Evolutionary conservation across 768 basidiomycete genomes (phyloP).

Genomic region (Harrya chromipes): DNA sequence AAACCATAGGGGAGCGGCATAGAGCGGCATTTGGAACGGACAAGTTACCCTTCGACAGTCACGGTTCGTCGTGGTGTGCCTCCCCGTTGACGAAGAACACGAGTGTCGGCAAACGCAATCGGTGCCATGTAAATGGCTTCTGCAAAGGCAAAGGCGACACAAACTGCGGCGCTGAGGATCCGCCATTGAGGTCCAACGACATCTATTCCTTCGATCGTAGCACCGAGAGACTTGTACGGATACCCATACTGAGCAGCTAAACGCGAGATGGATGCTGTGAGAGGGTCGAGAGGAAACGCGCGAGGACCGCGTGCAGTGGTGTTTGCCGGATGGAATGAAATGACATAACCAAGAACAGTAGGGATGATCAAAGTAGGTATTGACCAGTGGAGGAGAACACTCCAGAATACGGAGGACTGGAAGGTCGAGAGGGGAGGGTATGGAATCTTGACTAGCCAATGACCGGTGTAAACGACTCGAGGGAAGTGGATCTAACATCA

Average conservation of each 20-base stretch:
- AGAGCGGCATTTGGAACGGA: neutral
- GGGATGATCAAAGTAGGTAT: slow-evolving; percentile 63
- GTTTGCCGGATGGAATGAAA: slow-evolving; percentile 57
- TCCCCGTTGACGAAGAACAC: slow-evolving; percentile 21
- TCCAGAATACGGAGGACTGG: slow-evolving; percentile 48
- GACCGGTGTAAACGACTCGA: slow-evolving; percentile 2
- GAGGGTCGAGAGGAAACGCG: slow-evolving; percentile 47
- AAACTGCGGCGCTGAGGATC: slow-evolving; percentile 50
- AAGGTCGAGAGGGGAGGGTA: slow-evolving; percentile 50
- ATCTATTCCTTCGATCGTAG: slow-evolving; percentile 40
- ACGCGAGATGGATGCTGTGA: slow-evolving; percentile 62
- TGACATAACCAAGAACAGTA: slow-evolving; percentile 49
- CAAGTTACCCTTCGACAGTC: slow-evolving; percentile 20
- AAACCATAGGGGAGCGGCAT: neutral
- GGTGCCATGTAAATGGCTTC: slow-evolving; percentile 58
- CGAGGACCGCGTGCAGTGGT: slow-evolving; percentile 21
- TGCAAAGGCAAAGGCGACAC: slow-evolving; percentile 64
- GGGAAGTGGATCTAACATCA: slow-evolving; percentile 16
- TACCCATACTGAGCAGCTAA: slow-evolving; percentile 61
- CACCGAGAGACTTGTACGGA: slow-evolving; percentile 37
- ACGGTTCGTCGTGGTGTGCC: slow-evolving; percentile 22
- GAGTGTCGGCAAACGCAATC: slow-evolving; percentile 32
- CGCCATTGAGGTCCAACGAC: slow-evolving; percentile 56
- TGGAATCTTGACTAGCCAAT: slow-evolving; percentile 30
- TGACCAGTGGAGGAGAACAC: slow-evolving; percentile 57